phyloP scores from a whole-genome alignment of 2,329 filamentous ascomycete species.

The Ilyonectria destructans region DNA sequence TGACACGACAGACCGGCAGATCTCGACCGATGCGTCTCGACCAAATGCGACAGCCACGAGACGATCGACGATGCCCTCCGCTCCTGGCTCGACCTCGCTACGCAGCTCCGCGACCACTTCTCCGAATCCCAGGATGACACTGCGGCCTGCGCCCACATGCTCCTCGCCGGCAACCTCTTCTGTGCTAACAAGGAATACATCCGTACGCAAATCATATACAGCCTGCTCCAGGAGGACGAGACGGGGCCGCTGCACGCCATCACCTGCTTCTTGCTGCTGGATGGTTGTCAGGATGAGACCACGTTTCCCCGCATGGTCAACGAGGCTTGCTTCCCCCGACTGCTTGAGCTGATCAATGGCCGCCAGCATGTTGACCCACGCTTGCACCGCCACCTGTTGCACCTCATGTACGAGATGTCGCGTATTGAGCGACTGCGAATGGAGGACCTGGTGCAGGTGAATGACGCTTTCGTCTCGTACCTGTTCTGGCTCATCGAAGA shows the following conservation, averaged over 20 bases:
- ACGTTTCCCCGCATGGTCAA: slow-evolving; percentile 91
- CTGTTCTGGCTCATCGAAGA: slow-evolving; percentile 92
- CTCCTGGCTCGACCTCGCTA: slow-evolving; percentile 85
- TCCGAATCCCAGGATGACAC: slow-evolving; percentile 85
- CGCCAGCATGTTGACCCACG: slow-evolving; percentile 77
- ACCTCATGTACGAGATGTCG: slow-evolving; percentile 97
- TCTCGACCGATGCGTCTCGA: slow-evolving; percentile 64
- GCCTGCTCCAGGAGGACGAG: slow-evolving; percentile 92
- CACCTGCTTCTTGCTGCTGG: slow-evolving; percentile 87
- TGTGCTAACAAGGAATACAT: slow-evolving; percentile 85
- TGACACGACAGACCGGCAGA: slow-evolving; percentile 56
- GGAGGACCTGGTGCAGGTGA: slow-evolving; percentile 83
- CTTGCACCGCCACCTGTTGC: slow-evolving; percentile 86
- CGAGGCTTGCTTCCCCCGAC: slow-evolving; percentile 86
- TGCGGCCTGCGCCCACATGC: slow-evolving; percentile 83
- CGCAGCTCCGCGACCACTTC: slow-evolving; percentile 82
- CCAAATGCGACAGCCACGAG: slow-evolving; percentile 68
- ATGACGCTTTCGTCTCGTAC: slow-evolving; percentile 87
- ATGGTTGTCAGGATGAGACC: slow-evolving; percentile 84
- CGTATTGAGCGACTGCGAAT: slow-evolving; percentile 86
- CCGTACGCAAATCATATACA: slow-evolving; percentile 92
- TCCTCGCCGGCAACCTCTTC: slow-evolving; percentile 85
- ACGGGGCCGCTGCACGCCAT: slow-evolving; percentile 85
- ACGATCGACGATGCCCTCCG: slow-evolving; percentile 88
- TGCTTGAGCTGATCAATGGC: slow-evolving; percentile 85